Percentiles rank a stretch among this genome's conserved stretches.
phyloP scores from a whole-genome alignment of 305 asterid genomes.

The Ruellia speciosa region DNA sequence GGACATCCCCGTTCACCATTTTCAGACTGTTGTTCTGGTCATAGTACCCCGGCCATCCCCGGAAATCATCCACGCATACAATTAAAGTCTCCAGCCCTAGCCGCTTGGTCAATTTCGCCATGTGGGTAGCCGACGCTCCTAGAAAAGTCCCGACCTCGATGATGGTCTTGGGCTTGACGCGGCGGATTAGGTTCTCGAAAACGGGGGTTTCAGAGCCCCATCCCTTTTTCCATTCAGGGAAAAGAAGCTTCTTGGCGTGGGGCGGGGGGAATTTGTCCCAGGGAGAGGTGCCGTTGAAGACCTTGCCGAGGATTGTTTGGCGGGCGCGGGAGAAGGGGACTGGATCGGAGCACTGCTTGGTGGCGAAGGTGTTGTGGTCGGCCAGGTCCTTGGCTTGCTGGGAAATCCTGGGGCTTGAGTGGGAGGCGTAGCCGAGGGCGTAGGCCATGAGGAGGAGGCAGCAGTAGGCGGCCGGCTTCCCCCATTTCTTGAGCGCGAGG shows the following conservation, averaged over 20 bases:
- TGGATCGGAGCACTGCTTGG: constrained; percentile 17
- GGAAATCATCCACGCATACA: constrained; percentile 40
- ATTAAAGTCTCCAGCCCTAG: constrained; percentile 30
- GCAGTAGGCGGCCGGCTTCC: constrained; percentile 18
- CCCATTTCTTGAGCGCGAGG: constrained; percentile 11
- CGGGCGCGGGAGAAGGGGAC: constrained; percentile 22
- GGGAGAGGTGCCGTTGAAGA: constrained; percentile 42
- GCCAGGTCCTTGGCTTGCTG: constrained; percentile 8
- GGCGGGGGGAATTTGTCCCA: constrained; percentile 42
- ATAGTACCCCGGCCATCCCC: constrained; percentile 49
- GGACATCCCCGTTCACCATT: constrained; percentile 38
- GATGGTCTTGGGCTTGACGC: constrained; percentile 34
- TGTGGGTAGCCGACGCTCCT: constrained; percentile 49
- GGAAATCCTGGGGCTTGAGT: not conserved
- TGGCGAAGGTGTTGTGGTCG: constrained; percentile 27
- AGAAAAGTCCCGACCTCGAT: constrained; percentile 48
- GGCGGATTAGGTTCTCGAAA: constrained; percentile 33
- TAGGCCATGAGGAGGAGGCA: constrained; percentile 20
- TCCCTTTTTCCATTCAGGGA: constrained; percentile 26
- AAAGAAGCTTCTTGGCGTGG: constrained; percentile 20
- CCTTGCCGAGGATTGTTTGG: constrained; percentile 27
- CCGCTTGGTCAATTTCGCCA: constrained; percentile 29
- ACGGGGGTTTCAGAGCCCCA: constrained; percentile 46
- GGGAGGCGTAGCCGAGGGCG: constrained; percentile 23
- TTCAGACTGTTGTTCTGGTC: constrained; percentile 26